phyloP scores from a whole-genome alignment of 164 flowering plant species.

The Santalum album region DNA sequence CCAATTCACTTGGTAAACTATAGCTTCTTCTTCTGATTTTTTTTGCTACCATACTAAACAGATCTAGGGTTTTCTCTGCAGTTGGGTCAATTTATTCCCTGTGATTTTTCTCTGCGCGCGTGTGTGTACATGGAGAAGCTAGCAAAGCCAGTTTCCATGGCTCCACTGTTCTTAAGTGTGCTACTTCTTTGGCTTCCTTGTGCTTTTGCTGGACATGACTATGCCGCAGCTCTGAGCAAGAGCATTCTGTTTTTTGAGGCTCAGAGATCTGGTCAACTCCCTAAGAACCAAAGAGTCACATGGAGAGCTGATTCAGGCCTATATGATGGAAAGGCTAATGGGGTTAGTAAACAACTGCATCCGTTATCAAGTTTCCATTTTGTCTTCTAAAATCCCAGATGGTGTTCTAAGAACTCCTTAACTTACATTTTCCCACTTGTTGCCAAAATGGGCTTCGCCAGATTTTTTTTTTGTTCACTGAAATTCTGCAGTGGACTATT shows the following conservation, averaged over 20 bases:
- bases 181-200: constrained; percentile 33
- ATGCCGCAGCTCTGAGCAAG: constrained; percentile 70
- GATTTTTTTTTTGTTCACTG: too few relatives aligned
- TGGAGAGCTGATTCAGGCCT: constrained; percentile 91
- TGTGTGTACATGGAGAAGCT: constrained; percentile 24
- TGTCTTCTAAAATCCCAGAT: background rate
- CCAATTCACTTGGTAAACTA: background rate
- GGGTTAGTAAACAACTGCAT: constrained; percentile 35
- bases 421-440: too few relatives aligned
- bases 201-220: constrained; percentile 70
- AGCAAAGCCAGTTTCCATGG: constrained; percentile 23
- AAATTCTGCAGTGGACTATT: too few relatives aligned
- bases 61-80: background rate
- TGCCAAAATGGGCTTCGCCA: too few relatives aligned
- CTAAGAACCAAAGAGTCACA: constrained; percentile 60
- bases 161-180: constrained; percentile 26
- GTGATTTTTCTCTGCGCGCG: too few relatives aligned
- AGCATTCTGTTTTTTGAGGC: constrained; percentile 90
- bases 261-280: constrained; percentile 93
- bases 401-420: too few relatives aligned
- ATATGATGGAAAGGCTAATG: constrained; percentile 71
- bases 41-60: background rate
- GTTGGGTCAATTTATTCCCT: background rate
- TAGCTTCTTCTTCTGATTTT: too few relatives aligned
- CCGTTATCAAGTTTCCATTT: background rate